phyloP scores from a whole-genome alignment of 2,329 filamentous ascomycete genomes.

The Emmonsiellopsis sp. region DNA sequence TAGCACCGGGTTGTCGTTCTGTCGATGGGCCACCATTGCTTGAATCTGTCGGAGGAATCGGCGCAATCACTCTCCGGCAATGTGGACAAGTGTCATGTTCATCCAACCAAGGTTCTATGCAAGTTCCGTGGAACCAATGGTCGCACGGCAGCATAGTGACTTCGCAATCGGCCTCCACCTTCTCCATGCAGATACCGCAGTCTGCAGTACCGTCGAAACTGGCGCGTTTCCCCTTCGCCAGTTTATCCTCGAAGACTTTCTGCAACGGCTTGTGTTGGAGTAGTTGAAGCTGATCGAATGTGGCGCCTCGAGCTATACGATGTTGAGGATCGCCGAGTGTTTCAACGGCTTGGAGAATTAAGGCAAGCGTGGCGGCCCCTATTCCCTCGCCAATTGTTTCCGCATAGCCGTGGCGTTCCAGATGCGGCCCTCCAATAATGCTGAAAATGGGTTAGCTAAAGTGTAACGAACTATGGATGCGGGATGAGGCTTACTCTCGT shows the following conservation, averaged over 20 bases:
- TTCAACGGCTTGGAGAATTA: too few species aligned
- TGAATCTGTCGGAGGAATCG: background rate
- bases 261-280: slow-evolving; percentile 70
- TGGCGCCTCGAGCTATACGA: too few species aligned
- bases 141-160: slow-evolving; percentile 74
- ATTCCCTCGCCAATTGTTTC: slow-evolving; percentile 12
- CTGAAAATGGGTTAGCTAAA: background rate
- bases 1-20: slow-evolving; percentile 20
- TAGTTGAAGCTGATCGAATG: background rate
- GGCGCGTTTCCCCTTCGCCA: slow-evolving; percentile 58
- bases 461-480: background rate
- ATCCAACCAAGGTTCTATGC: slow-evolving; percentile 72
- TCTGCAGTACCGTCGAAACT: slow-evolving; percentile 62
- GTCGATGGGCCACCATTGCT: slow-evolving; percentile 38
- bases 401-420: background rate
- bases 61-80: slow-evolving; percentile 33
- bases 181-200: slow-evolving; percentile 92
- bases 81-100: slow-evolving; percentile 87
- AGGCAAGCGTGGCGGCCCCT: background rate
- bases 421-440: background rate
- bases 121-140: slow-evolving; percentile 87
- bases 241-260: slow-evolving; percentile 61
- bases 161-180: slow-evolving; percentile 62
- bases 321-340: too few species aligned
- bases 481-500: slow-evolving; percentile 33